A percentile compares a stretch with the other conserved stretches of the same genome.
Conservation (phyloP, 2,329 filamentous ascomycete genomes). For the Stagonosporopsis tanaceti region DNA sequence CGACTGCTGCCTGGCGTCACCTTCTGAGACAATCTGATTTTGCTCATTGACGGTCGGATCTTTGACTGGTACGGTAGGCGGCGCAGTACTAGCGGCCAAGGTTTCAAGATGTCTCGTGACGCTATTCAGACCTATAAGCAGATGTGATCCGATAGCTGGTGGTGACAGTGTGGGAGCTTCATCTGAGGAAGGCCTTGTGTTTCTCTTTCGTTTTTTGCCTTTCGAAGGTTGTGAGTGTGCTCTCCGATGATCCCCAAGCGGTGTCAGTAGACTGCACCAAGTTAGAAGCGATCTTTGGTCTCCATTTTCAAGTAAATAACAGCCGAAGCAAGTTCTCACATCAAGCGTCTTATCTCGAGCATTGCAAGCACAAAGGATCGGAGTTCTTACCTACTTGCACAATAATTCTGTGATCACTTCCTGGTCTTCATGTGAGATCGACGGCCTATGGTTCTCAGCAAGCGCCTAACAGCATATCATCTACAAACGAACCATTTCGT, state of each 20-base stretch:
- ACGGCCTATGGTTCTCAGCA: constrained; percentile 61
- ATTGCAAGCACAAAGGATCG: background rate
- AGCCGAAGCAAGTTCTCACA: background rate
- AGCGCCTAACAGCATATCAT: background rate
- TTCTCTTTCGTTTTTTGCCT: constrained; percentile 65
- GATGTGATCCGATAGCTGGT: constrained; percentile 57
- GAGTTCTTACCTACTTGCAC: constrained; percentile 63
- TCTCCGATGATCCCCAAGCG: constrained; percentile 69
- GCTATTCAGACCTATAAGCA: constrained; percentile 71
- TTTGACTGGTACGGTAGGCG: constrained; percentile 11
- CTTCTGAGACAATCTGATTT: background rate
- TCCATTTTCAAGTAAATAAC: background rate
- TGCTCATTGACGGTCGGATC: background rate
- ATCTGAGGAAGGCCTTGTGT: constrained; percentile 22
- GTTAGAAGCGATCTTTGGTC: constrained; percentile 10
- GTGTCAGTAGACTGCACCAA: constrained; percentile 65
- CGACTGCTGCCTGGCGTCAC: background rate
- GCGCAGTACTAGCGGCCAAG: constrained; percentile 41
- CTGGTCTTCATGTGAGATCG: constrained; percentile 65
- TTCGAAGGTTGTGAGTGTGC: constrained; percentile 65
- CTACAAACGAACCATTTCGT: constrained; percentile 63
- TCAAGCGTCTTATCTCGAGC: too few relatives aligned
- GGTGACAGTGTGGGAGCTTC: constrained; percentile 52
- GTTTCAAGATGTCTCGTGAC: constrained; percentile 68
- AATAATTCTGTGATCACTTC: constrained; percentile 71